Conservation (phyloP, 2,329 filamentous ascomycete species). For the Neopestalotiopsis clavispora region DNA sequence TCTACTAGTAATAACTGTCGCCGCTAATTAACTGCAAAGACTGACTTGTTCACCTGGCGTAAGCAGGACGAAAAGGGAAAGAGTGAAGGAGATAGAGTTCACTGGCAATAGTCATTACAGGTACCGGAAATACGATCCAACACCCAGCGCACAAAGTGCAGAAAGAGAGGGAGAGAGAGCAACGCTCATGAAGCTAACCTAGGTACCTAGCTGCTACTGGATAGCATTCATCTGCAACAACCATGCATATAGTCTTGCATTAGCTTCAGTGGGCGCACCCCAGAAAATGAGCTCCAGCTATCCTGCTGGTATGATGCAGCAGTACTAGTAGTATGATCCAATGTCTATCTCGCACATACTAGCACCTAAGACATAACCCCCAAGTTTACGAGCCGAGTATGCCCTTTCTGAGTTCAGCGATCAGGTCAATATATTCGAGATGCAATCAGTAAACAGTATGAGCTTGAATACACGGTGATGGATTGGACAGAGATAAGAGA, state of each 20-base stretch:
- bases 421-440: background rate
- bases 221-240: background rate
- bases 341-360: background rate
- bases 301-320: background rate
- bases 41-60: background rate
- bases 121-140: background rate
- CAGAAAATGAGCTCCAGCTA: background rate
- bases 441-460: no score
- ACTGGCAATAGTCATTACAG: background rate
- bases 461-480: background rate
- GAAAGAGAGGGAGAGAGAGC: no score
- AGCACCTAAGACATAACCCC: background rate
- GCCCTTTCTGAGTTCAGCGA: background rate
- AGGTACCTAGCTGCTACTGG: background rate
- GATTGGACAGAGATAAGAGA: background rate
- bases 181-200: background rate
- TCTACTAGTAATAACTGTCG: background rate
- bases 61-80: background rate
- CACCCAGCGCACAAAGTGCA: no score
- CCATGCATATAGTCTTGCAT: constrained; percentile 1
- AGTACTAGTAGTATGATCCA: background rate
- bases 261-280: background rate
- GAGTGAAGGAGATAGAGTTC: background rate
- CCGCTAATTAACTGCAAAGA: background rate
- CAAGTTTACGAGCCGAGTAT: background rate